Percentiles rank a stretch among this genome's conserved stretches.
These are phyloP conservation scores for Russula vinacea DNA, from an alignment of 768 basidiomycete species.

Conservation along the genomic window DNA sequence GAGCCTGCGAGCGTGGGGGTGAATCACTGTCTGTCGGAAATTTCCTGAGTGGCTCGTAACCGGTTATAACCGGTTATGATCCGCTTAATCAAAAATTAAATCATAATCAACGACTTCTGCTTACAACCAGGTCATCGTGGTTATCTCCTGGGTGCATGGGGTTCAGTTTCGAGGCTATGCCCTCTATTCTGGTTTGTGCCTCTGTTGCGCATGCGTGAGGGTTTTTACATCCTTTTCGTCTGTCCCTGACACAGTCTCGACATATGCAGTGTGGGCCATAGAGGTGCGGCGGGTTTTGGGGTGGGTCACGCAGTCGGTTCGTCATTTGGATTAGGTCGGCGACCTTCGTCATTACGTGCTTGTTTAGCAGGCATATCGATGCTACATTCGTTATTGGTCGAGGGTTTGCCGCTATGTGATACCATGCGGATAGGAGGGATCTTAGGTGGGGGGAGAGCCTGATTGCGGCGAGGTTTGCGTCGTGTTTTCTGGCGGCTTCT, in stretches of 20 bases:
- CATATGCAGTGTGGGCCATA: not conserved
- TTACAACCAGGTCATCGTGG: not conserved
- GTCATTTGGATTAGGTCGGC: no score
- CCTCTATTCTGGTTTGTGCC: not conserved
- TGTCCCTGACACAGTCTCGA: not conserved
- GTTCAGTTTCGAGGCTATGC: no score
- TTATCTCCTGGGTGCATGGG: not conserved
- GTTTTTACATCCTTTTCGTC: not conserved
- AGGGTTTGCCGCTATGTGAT: not conserved
- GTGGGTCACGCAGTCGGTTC: not conserved
- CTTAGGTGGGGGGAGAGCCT: not conserved
- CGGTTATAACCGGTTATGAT: no score
- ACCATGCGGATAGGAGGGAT: conserved; percentile 24
- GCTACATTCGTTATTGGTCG: not conserved
- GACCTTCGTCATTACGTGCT: no score
- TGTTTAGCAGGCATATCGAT: no score
- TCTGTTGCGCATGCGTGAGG: not conserved
- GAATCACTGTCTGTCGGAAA: no score
- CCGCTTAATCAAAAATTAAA: no score
- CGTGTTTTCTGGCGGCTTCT: no score
- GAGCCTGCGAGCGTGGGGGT: no score
- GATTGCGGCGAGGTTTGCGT: not conserved
- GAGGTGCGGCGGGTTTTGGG: not conserved
- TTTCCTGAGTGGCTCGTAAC: no score
- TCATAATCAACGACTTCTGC: no score